These are phyloP conservation scores for Xerocomus nothofagi DNA, from an alignment of 1,284 basidiomycete species.

Conservation along the genomic window DNA sequence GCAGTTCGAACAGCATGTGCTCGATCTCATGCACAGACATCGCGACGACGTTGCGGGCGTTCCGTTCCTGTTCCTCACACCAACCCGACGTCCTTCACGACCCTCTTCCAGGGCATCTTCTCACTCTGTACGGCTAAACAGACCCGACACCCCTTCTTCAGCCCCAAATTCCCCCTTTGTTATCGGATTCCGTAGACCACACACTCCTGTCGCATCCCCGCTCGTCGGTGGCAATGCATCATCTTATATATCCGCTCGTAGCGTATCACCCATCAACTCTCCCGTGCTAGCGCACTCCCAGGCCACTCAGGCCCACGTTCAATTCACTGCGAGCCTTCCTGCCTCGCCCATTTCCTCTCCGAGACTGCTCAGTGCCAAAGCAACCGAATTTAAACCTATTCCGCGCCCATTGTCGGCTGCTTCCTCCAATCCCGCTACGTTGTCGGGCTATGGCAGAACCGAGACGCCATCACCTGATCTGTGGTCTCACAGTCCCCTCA, in stretches of 20 bases:
- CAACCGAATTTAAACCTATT: constrained; percentile 66
- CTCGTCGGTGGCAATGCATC: constrained; percentile 53
- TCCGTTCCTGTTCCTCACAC: constrained; percentile 78
- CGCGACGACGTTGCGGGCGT: constrained; percentile 79
- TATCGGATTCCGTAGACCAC: constrained; percentile 70
- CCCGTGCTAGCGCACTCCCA: constrained; percentile 63
- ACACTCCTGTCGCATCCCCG: constrained; percentile 73
- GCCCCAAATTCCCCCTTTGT: constrained; percentile 69
- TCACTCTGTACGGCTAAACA: constrained; percentile 61
- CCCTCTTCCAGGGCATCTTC: constrained; percentile 79
- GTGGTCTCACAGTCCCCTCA: constrained; percentile 73
- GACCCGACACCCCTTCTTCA: constrained; percentile 73
- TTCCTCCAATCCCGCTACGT: constrained; percentile 61
- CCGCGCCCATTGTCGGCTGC: constrained; percentile 73
- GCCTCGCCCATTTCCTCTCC: constrained; percentile 60
- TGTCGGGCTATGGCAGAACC: constrained; percentile 50
- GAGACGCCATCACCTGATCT: constrained; percentile 80
- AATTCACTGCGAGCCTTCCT: constrained; percentile 71
- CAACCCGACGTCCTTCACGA: constrained; percentile 75
- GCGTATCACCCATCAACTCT: constrained; percentile 65
- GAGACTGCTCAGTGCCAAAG: constrained; percentile 66
- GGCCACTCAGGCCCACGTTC: constrained; percentile 47
- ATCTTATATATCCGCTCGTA: constrained; percentile 60
- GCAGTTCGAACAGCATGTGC: constrained; percentile 73
- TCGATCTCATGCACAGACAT: constrained; percentile 86